phyloP scores from a whole-genome alignment of 805 yeast species.

The Torulaspora delbrueckii region DNA sequence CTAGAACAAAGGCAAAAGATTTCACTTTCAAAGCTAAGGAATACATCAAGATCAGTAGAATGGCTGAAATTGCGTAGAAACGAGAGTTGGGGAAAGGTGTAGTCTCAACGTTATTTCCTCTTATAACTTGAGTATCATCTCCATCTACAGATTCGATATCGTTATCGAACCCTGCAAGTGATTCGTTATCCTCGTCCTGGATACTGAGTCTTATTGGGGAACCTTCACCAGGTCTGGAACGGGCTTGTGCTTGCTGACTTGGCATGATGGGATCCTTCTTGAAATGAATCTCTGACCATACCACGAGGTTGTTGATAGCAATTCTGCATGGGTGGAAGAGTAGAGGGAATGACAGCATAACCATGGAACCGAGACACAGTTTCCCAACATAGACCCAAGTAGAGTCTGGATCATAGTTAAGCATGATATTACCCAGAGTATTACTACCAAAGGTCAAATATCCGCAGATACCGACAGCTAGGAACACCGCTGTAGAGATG shows the following conservation, averaged over 20 bases:
- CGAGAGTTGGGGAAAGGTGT: constrained; percentile 21
- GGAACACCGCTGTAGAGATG: constrained; percentile 53
- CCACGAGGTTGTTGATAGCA: constrained; percentile 60
- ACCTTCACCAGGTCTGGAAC: neutral
- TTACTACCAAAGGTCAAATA: constrained; percentile 68
- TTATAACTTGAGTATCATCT: constrained; percentile 5
- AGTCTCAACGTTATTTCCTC: constrained; percentile 13
- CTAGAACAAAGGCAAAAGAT: constrained; percentile 76
- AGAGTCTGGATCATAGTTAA: constrained; percentile 57
- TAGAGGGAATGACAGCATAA: constrained; percentile 68
- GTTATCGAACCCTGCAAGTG: constrained; percentile 2
- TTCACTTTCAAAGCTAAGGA: constrained; percentile 57
- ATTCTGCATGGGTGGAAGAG: constrained; percentile 80
- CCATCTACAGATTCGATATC: constrained; percentile 9
- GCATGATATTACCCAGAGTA: constrained; percentile 61
- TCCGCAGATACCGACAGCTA: constrained; percentile 62
- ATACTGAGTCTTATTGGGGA: constrained; percentile 13
- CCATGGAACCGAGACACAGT: constrained; percentile 63
- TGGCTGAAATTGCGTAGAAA: constrained; percentile 41
- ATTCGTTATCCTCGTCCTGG: constrained; percentile 13
- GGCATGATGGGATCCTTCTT: constrained; percentile 3
- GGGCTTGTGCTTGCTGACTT: constrained; percentile 1
- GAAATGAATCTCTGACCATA: constrained; percentile 39
- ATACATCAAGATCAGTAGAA: constrained; percentile 48
- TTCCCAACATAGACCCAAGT: constrained; percentile 50